Base-by-base conservation (phyloP, 345 rosid species). In the Cardamine resedifolia region DNA sequence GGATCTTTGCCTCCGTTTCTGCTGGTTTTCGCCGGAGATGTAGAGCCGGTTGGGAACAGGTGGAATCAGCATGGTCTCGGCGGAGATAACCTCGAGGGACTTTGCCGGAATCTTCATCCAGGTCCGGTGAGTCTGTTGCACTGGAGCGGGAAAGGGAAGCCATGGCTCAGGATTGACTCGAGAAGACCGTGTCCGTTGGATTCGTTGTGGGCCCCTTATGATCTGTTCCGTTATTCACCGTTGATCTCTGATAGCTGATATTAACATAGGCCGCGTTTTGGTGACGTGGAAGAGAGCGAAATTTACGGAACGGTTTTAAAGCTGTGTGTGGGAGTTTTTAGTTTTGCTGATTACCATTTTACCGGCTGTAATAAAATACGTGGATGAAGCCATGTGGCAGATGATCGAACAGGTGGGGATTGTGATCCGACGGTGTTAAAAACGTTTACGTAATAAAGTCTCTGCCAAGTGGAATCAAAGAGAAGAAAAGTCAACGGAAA, bases 11-110 rank as follows among this genome's bases (percentile, higher is more conserved):
- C 98, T 6, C 96, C 96, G 24, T 90, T 90, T 67, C 57, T 92
- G 77, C 82, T 90, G 4, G 98, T 92, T 26, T 88, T 92, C 62
- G 96, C 88, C 3, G 98, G 93, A 0, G 80, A 90, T 48, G 96
- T 90, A 52, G 88, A 90, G 76, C 81, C 85, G 9, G 91, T 88
- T 43, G 96, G 84, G 82, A 92, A 90, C 63, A 77, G 96, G 59
- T 92, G 98, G 98, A 88, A 90, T 79, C 96, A 92, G 64, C 98
- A 90, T 39, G 98, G 98, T 1, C 86, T 90, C 0, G 98, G 96
- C 0, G 96, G 98, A 0, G 98, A 92, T 73, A 92, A 92, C 69
- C 71, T 92, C 20, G 80, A 82, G 33, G 98, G 98, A 6, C 47
- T 82, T 61, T 90, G 96, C 48, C 71, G 96, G 74, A 75, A 83